Evolutionary conservation across 257 asterid species (phyloP).

Genomic region (Agastache rugosa): DNA sequence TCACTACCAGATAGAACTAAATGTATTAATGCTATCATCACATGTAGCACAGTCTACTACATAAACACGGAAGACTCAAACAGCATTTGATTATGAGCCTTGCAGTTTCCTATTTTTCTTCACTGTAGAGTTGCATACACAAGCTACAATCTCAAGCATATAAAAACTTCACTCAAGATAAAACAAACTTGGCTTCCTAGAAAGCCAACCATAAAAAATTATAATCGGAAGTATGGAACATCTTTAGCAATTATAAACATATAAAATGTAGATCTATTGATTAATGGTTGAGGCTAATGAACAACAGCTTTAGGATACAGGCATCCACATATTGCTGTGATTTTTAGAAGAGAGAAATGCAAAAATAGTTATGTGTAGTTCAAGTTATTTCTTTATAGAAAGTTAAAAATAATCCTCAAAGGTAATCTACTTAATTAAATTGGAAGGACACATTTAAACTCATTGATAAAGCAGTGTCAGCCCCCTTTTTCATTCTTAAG

Average conservation of each 20-base stretch:
- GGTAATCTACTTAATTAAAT: neutral
- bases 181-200: neutral
- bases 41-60: neutral
- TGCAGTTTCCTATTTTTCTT: neutral
- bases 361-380: neutral
- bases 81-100: neutral
- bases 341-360: conserved; percentile 21
- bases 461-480: neutral
- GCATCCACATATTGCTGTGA: neutral
- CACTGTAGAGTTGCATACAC: conserved; percentile 7
- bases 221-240: conserved; percentile 1
- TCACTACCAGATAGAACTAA: conserved; percentile 22
- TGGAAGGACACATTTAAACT: neutral
- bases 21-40: conserved; percentile 28
- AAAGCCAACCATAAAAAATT: neutral
- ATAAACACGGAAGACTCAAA: conserved; percentile 6
- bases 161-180: neutral
- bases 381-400: neutral
- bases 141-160: conserved; percentile 1
- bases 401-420: neutral
- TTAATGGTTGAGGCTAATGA: conserved; percentile 21
- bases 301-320: neutral
- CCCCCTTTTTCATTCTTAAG: conserved; percentile 2
- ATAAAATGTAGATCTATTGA: neutral
- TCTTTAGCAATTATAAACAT: conserved; percentile 24